phyloP scores from a whole-genome alignment of 2,329 filamentous ascomycete genomes.

The Paramyrothecium roridum region DNA sequence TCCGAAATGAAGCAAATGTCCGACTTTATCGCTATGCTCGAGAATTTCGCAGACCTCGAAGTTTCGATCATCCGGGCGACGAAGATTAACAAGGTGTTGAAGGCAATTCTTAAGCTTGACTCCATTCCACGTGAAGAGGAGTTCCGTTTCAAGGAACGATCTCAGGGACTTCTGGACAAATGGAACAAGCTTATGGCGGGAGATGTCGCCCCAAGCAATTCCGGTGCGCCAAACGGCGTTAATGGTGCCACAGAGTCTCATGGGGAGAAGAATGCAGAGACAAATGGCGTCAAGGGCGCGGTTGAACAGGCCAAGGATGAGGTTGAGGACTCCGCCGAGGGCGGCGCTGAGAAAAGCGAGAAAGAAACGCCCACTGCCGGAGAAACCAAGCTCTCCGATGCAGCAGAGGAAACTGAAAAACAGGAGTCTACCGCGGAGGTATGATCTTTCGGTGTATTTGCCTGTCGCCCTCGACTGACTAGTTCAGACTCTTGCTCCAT shows the following conservation, averaged over 20 bases:
- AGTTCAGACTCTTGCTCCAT: conserved; percentile 20
- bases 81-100: conserved; percentile 98
- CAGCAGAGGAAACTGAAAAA: background rate
- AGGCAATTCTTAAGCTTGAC: conserved; percentile 85
- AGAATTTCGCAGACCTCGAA: conserved; percentile 76
- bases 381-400: conserved; percentile 3
- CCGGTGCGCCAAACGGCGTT: conserved; percentile 41
- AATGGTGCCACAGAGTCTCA: conserved; percentile 39
- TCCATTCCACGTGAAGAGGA: conserved; percentile 86
- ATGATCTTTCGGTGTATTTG: background rate
- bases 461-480: background rate
- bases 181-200: conserved; percentile 82
- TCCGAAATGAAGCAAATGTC: conserved; percentile 79
- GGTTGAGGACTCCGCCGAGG: conserved; percentile 22
- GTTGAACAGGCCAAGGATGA: conserved; percentile 34
- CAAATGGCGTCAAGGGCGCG: conserved; percentile 37
- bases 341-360: conserved; percentile 14
- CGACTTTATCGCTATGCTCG: conserved; percentile 75
- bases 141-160: conserved; percentile 83
- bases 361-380: conserved; percentile 13
- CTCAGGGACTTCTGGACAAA: conserved; percentile 73
- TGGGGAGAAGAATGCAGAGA: conserved; percentile 37
- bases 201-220: conserved; percentile 41
- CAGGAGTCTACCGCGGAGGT: conserved; percentile 1
- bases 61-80: conserved; percentile 84